A percentile compares a stretch with the other conserved stretches of the same genome.
Evolutionary conservation across 805 yeast genomes (phyloP).

Genomic region (Saccharomycopsis lassenensis): DNA sequence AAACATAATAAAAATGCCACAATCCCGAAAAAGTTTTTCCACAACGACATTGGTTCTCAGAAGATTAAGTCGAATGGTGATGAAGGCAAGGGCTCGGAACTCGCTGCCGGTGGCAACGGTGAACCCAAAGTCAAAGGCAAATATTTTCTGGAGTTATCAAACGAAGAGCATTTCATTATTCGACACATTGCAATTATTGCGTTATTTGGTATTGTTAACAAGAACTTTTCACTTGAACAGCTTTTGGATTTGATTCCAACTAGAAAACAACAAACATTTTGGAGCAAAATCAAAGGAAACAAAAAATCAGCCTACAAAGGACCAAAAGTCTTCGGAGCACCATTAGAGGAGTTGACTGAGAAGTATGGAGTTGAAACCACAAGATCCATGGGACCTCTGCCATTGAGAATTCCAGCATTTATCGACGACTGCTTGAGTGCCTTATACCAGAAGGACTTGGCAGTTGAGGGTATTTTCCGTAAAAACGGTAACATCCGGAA

Average conservation of each 20-base stretch:
- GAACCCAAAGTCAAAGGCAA: conserved; percentile 25
- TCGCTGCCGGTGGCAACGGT: conserved; percentile 2
- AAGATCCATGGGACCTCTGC: conserved; percentile 72
- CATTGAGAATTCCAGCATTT: conserved; percentile 70
- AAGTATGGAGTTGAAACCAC: conserved; percentile 75
- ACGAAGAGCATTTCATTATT: conserved; percentile 45
- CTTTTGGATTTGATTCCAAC: conserved; percentile 23
- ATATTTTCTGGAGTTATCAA: conserved; percentile 55
- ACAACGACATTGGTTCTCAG: conserved; percentile 1
- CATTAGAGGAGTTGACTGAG: conserved; percentile 55
- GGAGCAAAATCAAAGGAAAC: conserved; percentile 31
- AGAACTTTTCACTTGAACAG: conserved; percentile 28
- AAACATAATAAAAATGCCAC: conserved; percentile 50
- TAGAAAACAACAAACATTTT: conserved; percentile 30
- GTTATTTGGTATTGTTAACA: conserved; percentile 25
- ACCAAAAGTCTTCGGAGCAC: conserved; percentile 63
- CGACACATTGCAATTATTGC: conserved; percentile 51
- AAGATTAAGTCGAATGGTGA: not conserved
- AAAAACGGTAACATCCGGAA: conserved; percentile 90
- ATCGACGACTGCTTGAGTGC: conserved; percentile 80
- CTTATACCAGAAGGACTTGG: conserved; percentile 82
- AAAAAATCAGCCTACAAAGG: conserved; percentile 18
- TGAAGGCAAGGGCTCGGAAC: not conserved
- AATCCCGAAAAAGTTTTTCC: conserved; percentile 1
- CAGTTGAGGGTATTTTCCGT: conserved; percentile 92